Base-by-base conservation (phyloP, 257 asterid species). In the Leptodermis oblonga region DNA sequence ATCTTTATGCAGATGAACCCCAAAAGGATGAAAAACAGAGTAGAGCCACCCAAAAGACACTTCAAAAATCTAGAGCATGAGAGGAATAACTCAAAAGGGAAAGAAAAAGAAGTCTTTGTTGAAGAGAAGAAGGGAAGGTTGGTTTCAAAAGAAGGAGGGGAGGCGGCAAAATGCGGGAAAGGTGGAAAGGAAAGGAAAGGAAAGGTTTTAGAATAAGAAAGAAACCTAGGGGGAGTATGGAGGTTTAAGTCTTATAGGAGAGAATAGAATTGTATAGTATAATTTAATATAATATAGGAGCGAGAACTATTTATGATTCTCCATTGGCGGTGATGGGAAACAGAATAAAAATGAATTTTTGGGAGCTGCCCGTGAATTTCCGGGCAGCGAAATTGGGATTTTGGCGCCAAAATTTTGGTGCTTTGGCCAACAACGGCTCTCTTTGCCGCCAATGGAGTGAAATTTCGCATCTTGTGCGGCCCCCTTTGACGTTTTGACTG, bases 391-490 rank as follows among this genome's bases (percentile, higher is more conserved):
- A 65, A 22, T n/a, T n/a, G n/a, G 12, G 43, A 34, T 67, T 83
- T 83, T 88, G 89, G 87, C 95, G 92, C 94, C 84, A 82, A 45
- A 26, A 55, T 39, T 59, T 79, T 53, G 77, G 83, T 55, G 65
- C 76, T 62, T 74, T 34, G 11, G 79, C n/a, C 60, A 67, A 68
- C 92, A 87, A 89, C 96, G 95, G 88, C 88, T 81, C 87, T 83
- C 65, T 2, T 79, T 86, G 90, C 90, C 92, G 90, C 92, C 82
- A 48, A 22, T 5, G 14, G 12, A 52, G 59, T 63, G 20, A 14
- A 28, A 3, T 3, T 76, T 74, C 67, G 75, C 72, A 10, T 15
- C 60, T 73, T 22, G 15, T 42, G n/a, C n/a, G n/a, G n/a, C n/a
- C n/a, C n/a, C 69, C 73, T 28, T 46, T 22, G 49, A 36, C 67